phyloP scores from a whole-genome alignment of 352 stramenopile species.

The Globisporangium radiosum region DNA sequence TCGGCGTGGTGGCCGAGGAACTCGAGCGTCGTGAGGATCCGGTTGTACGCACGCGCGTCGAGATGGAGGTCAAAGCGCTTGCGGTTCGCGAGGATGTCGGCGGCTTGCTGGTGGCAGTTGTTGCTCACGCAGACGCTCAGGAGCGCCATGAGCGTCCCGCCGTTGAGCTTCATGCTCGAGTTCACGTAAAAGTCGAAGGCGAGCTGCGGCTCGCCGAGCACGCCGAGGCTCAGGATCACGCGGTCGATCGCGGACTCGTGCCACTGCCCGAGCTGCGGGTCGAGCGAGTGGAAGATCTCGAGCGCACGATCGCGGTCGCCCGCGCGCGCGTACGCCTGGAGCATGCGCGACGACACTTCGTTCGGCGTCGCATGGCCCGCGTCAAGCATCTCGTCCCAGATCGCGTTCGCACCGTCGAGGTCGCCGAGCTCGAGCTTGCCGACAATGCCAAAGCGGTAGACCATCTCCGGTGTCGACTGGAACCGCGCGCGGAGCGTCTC shows the following conservation, averaged over 20 bases:
- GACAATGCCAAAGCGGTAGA: slow-evolving; percentile 64
- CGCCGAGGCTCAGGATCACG: slow-evolving; percentile 59
- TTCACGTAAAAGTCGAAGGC: slow-evolving; percentile 78
- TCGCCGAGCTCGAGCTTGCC: slow-evolving; percentile 46
- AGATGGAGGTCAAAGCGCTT: slow-evolving; percentile 69
- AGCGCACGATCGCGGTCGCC: slow-evolving; percentile 41
- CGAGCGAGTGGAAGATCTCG: slow-evolving; percentile 45
- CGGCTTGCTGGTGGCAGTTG: slow-evolving; percentile 60
- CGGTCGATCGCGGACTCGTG: slow-evolving; percentile 64
- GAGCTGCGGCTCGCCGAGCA: slow-evolving; percentile 46
- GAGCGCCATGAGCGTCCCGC: slow-evolving; percentile 60
- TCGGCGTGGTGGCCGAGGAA: slow-evolving; percentile 61
- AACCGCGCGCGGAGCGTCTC: slow-evolving; percentile 35
- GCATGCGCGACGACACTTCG: slow-evolving; percentile 62
- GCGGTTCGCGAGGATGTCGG: slow-evolving; percentile 69
- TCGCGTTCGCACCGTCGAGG: slow-evolving; percentile 32
- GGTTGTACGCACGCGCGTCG: slow-evolving; percentile 66
- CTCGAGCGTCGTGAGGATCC: slow-evolving; percentile 64
- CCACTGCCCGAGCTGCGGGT: slow-evolving; percentile 61
- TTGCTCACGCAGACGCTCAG: slow-evolving; percentile 65
- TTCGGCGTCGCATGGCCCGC: slow-evolving; percentile 51
- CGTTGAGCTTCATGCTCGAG: slow-evolving; percentile 73
- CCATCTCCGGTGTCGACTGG: slow-evolving; percentile 49
- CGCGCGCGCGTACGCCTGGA: slow-evolving; percentile 38
- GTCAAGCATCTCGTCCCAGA: slow-evolving; percentile 47